These are phyloP conservation scores for Knufia fluminis DNA, from an alignment of 2,329 filamentous ascomycete species.

Conservation along the genomic window DNA sequence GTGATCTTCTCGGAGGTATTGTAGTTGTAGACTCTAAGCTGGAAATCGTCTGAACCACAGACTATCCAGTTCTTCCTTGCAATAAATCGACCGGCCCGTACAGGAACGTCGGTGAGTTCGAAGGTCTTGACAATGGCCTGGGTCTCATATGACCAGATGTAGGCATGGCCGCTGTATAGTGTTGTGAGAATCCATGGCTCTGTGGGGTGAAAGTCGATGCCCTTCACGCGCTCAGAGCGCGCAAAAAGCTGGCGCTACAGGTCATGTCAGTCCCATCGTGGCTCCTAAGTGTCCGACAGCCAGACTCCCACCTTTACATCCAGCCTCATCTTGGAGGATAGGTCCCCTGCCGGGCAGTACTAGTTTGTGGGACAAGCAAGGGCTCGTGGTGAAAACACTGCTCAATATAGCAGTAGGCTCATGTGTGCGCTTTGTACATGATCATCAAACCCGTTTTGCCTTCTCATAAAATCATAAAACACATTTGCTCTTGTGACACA, in stretches of 20 bases:
- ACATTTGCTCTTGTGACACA: neutral
- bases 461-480: neutral
- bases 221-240: slow-evolving; percentile 91
- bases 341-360: neutral
- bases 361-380: neutral
- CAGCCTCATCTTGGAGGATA: slow-evolving; percentile 17
- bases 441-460: neutral
- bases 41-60: slow-evolving; percentile 88
- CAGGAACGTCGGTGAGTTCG: slow-evolving; percentile 95
- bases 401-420: neutral
- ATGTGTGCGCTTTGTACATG: neutral
- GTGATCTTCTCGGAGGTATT: slow-evolving; percentile 85
- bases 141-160: slow-evolving; percentile 98
- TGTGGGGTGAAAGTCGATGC: slow-evolving; percentile 91
- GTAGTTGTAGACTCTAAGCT: slow-evolving; percentile 90
- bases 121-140: slow-evolving; percentile 98
- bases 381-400: neutral
- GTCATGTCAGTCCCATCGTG: neutral
- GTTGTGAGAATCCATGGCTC: slow-evolving; percentile 94
- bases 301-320: slow-evolving; percentile 22
- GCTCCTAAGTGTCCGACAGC: slow-evolving; percentile 12
- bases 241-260: slow-evolving; percentile 69
- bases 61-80: slow-evolving; percentile 99
- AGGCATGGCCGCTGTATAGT: slow-evolving; percentile 94
- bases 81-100: slow-evolving; percentile 91